Evolutionary conservation across 2,329 filamentous ascomycete species (phyloP), one percentile per base, ranked within the genome.

Genomic region (Phaeosphaeria sp.): DNA sequence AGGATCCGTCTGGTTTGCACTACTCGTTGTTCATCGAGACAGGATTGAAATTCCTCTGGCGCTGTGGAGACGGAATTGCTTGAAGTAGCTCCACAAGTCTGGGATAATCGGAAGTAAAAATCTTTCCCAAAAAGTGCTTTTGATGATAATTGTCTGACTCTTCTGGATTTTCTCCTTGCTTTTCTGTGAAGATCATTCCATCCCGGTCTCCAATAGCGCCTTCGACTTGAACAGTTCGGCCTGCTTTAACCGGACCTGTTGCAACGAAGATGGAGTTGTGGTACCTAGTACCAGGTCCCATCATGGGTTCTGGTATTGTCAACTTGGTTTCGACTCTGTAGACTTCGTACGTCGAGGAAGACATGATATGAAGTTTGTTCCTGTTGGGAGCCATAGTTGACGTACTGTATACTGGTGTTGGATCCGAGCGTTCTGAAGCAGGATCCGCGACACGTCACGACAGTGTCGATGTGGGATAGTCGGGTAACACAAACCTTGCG

Each of bases 261-360:
- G 52, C 49, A 18, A 57, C 55, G n/a, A 43, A 57, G 33, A 53
- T 43, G 25, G 43, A 27, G 30, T 47, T 56, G 27, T 56, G 54
- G 44, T 46, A 51, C 25, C 54, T 46, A 30, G 48, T 46, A 43
- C 22, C 49, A 43, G 33, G 30, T 17, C 48, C 48, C 54, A 56
- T 56, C 49, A 56, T 24, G 18, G 54, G 54, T 15, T 56, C 54
- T 40, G 52, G 54, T 20, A 56, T 25, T 46, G 27, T 49, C 25
- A 56, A 43, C 33, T 25, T 42, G n/a, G 52, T 43, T 40, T 56
- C 11, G 21, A 56, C 48, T 17, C 36, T 27, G 25, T 51, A 56
- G 22, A 56, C 53, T 30, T 11, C 11, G 11, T 11, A 30, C 11
- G 25, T 30, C 11, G 5, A 11, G 5, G 5, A 5, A 6, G 25